Evolutionary conservation across 176 grass and related monocot species (phyloP), one percentile per base, ranked within the genome.

Genomic region (Puccinellia tenuiflora): DNA sequence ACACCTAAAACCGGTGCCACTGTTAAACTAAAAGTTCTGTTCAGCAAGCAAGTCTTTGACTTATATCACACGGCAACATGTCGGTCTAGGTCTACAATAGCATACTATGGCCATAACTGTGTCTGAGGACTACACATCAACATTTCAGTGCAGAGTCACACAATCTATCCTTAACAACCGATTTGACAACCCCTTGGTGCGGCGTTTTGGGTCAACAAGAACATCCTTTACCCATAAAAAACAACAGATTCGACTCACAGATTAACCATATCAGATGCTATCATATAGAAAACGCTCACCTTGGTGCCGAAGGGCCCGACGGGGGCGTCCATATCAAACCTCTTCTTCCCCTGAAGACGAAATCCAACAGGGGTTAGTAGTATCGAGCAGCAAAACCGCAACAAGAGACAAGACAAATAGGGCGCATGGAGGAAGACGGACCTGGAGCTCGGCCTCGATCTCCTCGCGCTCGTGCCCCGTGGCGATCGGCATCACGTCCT

Each of bases 401-500:
- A 3, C 14, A 33, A 54, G 79, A 87, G 75, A 68, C 3, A 25
- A 83, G 30, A 4, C 5, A 55, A 5, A 80, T 45, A 38, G 73
- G 22, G 25, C 46, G 13, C 5, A 15, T 37, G 63, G 54, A 1
- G 47, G 46, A 7, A 35, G 67, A 6, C 38, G 56, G 59, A 91
- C 91, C 87, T 94, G 76, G 24, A 93, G 85, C 81, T 93, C 81
- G 24, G 86, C 87, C 67, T 75, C 82, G 47, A 97, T 85, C 85
- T 97, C 91, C 82, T 91, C 91, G 1, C 85, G 89, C 84, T 93
- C 91, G 40, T 79, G 84, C 38, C 91, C 89, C 28, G 85, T 94
- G 72, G 91, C 79, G 80, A 97, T 92, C 31, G 89, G 89, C 89
- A 94, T 91, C 77, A 91, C 87, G 34, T 93, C 89, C 81, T 97